These are phyloP conservation scores for Hansfordia pulvinata DNA, from an alignment of 2,329 filamentous ascomycete species.

Conservation along the genomic window DNA sequence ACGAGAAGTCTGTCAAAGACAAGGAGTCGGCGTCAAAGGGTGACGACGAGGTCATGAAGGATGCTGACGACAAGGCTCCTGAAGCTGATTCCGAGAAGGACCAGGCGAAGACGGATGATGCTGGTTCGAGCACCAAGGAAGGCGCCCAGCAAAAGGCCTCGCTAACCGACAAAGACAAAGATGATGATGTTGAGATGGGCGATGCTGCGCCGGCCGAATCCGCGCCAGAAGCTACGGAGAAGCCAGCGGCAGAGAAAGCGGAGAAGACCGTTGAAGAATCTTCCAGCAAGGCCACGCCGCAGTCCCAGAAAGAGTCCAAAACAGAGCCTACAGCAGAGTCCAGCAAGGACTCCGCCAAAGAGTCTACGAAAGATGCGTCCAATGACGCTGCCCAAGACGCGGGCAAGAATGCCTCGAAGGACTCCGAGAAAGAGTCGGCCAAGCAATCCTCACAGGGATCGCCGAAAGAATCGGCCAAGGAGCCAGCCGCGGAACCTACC, in stretches of 20 bases:
- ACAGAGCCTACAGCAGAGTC: too few relatives aligned
- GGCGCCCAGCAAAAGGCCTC: constrained; percentile 9
- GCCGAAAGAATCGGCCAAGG: too few relatives aligned
- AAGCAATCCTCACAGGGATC: too few relatives aligned
- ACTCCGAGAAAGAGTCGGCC: too few relatives aligned
- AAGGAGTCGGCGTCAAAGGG: constrained; percentile 7
- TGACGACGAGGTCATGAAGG: constrained; percentile 13
- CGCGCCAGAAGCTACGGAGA: constrained; percentile 14
- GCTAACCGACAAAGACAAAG: too few relatives aligned
- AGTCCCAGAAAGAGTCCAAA: too few relatives aligned
- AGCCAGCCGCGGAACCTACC: too few relatives aligned
- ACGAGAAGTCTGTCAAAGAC: constrained; percentile 6
- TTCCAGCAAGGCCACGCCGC: too few relatives aligned
- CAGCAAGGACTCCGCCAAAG: too few relatives aligned
- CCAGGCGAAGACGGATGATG: constrained; percentile 32
- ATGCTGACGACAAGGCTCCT: constrained; percentile 7
- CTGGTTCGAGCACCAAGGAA: constrained; percentile 22
- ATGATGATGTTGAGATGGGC: constrained; percentile 38
- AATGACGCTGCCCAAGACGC: too few relatives aligned
- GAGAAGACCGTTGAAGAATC: background rate
- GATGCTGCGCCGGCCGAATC: constrained; percentile 18
- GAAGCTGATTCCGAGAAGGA: constrained; percentile 9
- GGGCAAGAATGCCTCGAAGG: too few relatives aligned
- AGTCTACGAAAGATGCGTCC: too few relatives aligned
- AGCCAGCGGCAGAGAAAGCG: constrained; percentile 3